Evolutionary conservation across 345 rosid genomes (phyloP).

Genomic region (Laguncularia racemosa): DNA sequence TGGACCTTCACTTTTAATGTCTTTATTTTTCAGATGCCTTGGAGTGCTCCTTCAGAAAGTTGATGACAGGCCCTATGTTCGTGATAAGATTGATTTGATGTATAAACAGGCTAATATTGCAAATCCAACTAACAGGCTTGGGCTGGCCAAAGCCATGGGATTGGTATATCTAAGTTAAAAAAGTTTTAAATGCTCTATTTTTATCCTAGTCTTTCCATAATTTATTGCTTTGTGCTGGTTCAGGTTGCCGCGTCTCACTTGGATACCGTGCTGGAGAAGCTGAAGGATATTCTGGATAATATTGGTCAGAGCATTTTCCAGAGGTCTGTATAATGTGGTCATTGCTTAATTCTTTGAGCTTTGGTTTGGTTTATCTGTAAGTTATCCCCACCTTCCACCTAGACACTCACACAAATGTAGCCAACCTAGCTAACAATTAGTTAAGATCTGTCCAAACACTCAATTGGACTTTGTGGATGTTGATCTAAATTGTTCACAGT

Average conservation of each 20-base stretch:
- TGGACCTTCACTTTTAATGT: no score
- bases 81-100: constrained; percentile 83
- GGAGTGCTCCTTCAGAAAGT: constrained; percentile 94
- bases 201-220: constrained; percentile 8
- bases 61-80: constrained; percentile 73
- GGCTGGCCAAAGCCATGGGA: constrained; percentile 98
- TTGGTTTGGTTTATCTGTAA: no score
- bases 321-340: constrained; percentile 36
- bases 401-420: no score
- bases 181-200: constrained; percentile 10
- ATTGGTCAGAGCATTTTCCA: constrained; percentile 74
- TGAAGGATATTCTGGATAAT: constrained; percentile 76
- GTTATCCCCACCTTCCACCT: no score
- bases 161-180: constrained; percentile 44
- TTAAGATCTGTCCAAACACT: no score
- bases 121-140: constrained; percentile 86
- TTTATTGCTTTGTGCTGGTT: constrained; percentile 16
- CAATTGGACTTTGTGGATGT: constrained; percentile 1
- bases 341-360: constrained; percentile 1
- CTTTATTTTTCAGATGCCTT: constrained; percentile 54
- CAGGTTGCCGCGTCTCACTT: constrained; percentile 99
- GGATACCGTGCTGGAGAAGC: constrained; percentile 88
- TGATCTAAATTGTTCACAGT: constrained; percentile 16
- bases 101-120: constrained; percentile 74
- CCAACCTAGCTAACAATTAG: no score